A percentile compares a stretch with the other conserved stretches of the same genome.
These are phyloP conservation scores for Aspergillus funiculosus DNA, from an alignment of 495 filamentous ascomycete genomes.

Conservation along the genomic window DNA sequence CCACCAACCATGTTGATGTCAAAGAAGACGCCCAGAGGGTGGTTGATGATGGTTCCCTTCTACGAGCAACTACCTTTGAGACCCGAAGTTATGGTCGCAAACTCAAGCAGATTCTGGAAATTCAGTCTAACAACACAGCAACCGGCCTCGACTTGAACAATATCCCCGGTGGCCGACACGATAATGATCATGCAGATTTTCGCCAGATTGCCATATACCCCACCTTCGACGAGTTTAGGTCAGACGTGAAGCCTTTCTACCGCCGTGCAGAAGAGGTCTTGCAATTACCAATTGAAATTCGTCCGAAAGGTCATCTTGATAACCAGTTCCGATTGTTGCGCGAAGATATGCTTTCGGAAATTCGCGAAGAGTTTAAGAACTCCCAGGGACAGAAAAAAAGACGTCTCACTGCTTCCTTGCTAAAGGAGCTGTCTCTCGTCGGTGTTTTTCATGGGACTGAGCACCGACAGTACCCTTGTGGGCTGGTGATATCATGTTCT, in stretches of 20 bases:
- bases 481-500: conserved; percentile 39
- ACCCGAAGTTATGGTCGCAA: conserved; percentile 37
- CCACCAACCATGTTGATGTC: conserved; percentile 8
- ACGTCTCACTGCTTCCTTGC: conserved; percentile 20
- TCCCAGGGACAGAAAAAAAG: conserved; percentile 40
- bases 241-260: conserved; percentile 54
- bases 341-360: conserved; percentile 66
- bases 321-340: conserved; percentile 75
- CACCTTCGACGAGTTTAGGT: conserved; percentile 62
- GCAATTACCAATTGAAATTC: conserved; percentile 21
- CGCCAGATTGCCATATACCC: conserved; percentile 60
- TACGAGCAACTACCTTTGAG: conserved; percentile 23
- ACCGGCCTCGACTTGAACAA: conserved; percentile 3
- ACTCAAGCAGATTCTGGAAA: conserved; percentile 39
- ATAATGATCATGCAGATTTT: conserved; percentile 66
- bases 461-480: conserved; percentile 31
- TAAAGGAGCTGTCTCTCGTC: conserved; percentile 28
- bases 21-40: conserved; percentile 29
- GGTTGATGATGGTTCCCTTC: conserved; percentile 25
- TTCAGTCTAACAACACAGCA: conserved; percentile 14
- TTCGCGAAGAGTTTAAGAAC: conserved; percentile 55
- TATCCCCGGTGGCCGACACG: conserved; percentile 65
- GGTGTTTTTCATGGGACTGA: conserved; percentile 26
- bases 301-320: conserved; percentile 54
- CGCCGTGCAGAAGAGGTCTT: conserved; percentile 39